Base-by-base conservation (phyloP, 2,329 filamentous ascomycete species). In the Ophiostoma himal-ulmi region DNA sequence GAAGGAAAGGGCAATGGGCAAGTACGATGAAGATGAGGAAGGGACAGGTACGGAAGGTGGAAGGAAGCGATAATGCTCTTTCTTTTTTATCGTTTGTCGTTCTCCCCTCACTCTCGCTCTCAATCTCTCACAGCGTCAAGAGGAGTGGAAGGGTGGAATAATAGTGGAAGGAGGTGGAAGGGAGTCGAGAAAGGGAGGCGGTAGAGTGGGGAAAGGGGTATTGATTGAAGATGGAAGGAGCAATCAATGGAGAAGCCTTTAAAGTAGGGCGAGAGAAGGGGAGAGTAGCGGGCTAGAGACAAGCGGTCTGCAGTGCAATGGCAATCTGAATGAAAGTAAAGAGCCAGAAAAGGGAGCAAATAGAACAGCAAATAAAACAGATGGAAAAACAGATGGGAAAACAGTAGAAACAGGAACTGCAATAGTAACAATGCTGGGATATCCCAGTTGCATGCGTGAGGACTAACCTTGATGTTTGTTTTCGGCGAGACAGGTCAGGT, bases 401-500 rank as follows among this genome's bases (percentile, higher is more conserved):
- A 48, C 14, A n/a, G 14, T 6, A 48, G 44, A 2, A 48, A 48
- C 17, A 20, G 44, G n/a, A 26, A 22, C 11, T 22, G 52, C 10
- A 30, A n/a, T n/a, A 26, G 10, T n/a, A 57, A 14, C 48, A 62
- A 6, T 62, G 14, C 57, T 36, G 30, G 57, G 57, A 34, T 30
- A 62, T 62, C 57, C 57, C 57, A 62, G 57, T 34, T 64, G 60
- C 60, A 64, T 37, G 60, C 34, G 34, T n/a, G 60, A 37, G 22
- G 60, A 64, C 60, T 37, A 64, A 64, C 60, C 60, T 64, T 64
- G 17, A 34, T 34, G 52, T n/a, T 34, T 64, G 60, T 64, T 64
- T 64, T 64, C 60, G 60, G 60, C 34, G 60, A 64, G 60, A 64
- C 60, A 64, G 34, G 57, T 36, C 60, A 64, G 34, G 57, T 36